A percentile compares a stretch with the other conserved stretches of the same genome.
phyloP scores from a whole-genome alignment of 2,329 filamentous ascomycete genomes.

The Fusarium sterilihyphosum region DNA sequence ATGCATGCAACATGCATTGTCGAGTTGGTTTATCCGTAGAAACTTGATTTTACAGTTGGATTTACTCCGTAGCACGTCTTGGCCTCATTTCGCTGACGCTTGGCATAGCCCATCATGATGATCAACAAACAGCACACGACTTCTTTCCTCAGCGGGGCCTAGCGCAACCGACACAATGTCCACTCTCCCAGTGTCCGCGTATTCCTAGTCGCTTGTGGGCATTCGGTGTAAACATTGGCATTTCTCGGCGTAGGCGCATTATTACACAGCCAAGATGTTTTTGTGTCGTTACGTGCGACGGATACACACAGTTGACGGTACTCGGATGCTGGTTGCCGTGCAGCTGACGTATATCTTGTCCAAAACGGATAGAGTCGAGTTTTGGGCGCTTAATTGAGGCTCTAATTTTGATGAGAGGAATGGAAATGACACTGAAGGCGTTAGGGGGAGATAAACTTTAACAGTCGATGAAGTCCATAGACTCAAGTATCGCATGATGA shows the following conservation, averaged over 20 bases:
- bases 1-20: neutral
- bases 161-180: conserved; percentile 14
- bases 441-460: neutral
- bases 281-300: neutral
- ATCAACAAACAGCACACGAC: conserved; percentile 28
- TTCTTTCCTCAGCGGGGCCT: conserved; percentile 11
- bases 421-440: neutral
- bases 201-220: neutral
- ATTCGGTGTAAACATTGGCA: conserved; percentile 13
- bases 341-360: conserved; percentile 8
- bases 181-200: conserved; percentile 13
- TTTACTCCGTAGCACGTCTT: conserved; percentile 4
- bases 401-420: neutral
- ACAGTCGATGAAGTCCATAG: neutral
- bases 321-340: conserved; percentile 23
- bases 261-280: conserved; percentile 27
- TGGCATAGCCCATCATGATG: conserved; percentile 9
- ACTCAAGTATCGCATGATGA: neutral
- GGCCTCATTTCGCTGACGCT: conserved; percentile 30
- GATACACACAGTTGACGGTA: neutral
- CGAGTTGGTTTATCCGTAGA: neutral
- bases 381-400: neutral
- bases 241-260: conserved; percentile 10
- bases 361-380: conserved; percentile 13
- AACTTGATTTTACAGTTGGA: conserved; percentile 16